Conservation (phyloP, 257 asterid species). For the Cinchona pubescens region DNA sequence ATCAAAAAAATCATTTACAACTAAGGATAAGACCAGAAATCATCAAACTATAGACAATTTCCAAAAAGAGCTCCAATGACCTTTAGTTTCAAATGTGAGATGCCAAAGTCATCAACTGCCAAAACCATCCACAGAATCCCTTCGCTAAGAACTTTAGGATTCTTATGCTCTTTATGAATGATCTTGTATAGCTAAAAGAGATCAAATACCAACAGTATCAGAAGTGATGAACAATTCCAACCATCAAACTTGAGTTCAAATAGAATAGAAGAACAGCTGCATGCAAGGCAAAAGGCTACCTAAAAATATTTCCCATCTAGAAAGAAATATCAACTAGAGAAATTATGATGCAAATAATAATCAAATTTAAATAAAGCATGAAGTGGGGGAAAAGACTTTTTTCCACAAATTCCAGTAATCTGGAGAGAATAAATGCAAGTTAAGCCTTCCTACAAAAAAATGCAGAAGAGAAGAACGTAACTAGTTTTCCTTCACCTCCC, state of each 20-base stretch:
- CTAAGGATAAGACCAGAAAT: conserved; percentile 1
- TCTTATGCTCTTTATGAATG: conserved; percentile 98
- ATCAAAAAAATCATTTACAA: neutral
- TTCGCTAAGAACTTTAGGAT: conserved; percentile 97
- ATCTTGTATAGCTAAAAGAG: conserved; percentile 71
- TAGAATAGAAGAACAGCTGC: neutral
- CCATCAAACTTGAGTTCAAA: neutral
- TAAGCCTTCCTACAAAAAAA: neutral
- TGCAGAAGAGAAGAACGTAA: neutral
- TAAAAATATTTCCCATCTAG: neutral
- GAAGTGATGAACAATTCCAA: conserved; percentile 2
- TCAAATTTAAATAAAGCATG: neutral
- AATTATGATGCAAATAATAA: neutral
- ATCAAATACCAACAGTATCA: conserved; percentile 16
- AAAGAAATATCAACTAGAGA: neutral
- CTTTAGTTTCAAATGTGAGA: conserved; percentile 78
- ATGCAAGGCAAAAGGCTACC: neutral
- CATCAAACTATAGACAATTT: neutral
- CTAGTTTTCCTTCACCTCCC: neutral
- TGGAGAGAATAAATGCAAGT: neutral
- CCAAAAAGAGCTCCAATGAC: conserved; percentile 28
- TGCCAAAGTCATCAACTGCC: conserved; percentile 88
- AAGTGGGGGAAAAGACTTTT: neutral
- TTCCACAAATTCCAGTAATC: neutral
- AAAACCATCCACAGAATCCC: conserved; percentile 95